A percentile compares a stretch with the other conserved stretches of the same genome.
These are phyloP conservation scores for Podospora pseudocomata DNA, from an alignment of 495 filamentous ascomycete genomes.

Conservation along the genomic window DNA sequence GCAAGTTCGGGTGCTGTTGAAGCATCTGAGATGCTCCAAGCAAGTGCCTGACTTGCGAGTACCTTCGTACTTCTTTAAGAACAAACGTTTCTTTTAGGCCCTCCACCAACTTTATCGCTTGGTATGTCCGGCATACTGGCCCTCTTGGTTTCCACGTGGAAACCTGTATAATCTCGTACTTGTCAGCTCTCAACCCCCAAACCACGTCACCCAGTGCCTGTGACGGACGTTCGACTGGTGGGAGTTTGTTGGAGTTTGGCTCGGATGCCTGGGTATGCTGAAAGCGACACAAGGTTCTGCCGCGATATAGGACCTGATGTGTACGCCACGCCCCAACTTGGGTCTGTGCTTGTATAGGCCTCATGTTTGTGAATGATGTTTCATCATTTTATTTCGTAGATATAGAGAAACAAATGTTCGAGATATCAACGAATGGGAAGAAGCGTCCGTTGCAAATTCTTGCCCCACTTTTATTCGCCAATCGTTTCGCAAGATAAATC, in stretches of 20 bases:
- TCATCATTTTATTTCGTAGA: neutral
- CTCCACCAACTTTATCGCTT: neutral
- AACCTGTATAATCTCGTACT: neutral
- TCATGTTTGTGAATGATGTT: neutral
- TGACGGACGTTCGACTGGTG: neutral
- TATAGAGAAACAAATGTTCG: neutral
- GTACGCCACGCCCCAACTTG: neutral
- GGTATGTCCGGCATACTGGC: neutral
- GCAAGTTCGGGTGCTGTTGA: neutral
- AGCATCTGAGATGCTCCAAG: neutral
- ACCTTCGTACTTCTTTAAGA: neutral
- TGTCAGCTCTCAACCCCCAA: neutral
- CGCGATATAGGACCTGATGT: neutral
- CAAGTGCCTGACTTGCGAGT: neutral
- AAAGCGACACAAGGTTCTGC: neutral
- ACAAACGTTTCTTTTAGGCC: neutral
- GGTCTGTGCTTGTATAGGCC: neutral
- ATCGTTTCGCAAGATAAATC: neutral
- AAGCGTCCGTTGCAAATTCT: neutral
- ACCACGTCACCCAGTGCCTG: neutral
- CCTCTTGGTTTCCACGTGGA: neutral
- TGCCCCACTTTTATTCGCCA: neutral
- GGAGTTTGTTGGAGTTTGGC: neutral
- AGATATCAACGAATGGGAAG: neutral
- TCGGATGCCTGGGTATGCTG: neutral